Conservation (phyloP, 2,329 filamentous ascomycete genomes). For the Aureobasidium sp. region DNA sequence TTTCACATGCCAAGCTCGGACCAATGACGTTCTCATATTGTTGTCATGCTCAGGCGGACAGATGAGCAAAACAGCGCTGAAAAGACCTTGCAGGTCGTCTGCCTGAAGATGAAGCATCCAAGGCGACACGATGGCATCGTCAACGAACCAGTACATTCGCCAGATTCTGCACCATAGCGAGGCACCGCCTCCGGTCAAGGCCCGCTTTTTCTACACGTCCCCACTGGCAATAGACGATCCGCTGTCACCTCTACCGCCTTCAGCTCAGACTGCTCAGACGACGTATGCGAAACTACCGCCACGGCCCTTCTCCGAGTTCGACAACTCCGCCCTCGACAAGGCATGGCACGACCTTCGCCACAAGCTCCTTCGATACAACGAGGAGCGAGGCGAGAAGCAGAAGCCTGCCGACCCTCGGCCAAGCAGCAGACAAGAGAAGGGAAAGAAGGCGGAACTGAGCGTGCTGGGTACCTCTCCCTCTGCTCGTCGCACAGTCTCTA, state of each 20-base stretch:
- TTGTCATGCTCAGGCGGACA: constrained; percentile 9
- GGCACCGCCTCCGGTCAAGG: constrained; percentile 26
- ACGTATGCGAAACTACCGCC: constrained; percentile 22
- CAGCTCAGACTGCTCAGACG: constrained; percentile 18
- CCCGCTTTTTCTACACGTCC: constrained; percentile 31
- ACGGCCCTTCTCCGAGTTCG: constrained; percentile 30
- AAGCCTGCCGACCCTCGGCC: neutral
- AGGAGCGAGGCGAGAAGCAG: constrained; percentile 27
- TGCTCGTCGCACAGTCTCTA: neutral
- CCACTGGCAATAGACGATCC: constrained; percentile 31
- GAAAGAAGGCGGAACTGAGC: neutral
- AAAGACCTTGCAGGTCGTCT: neutral
- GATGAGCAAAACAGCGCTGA: neutral
- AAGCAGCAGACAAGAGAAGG: neutral
- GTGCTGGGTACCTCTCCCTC: neutral
- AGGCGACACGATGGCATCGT: constrained; percentile 4
- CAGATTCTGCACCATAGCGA: constrained; percentile 33
- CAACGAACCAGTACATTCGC: constrained; percentile 36
- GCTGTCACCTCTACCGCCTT: constrained; percentile 29
- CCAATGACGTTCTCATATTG: neutral
- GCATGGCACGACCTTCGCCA: constrained; percentile 28
- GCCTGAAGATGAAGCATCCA: neutral
- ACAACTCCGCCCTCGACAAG: constrained; percentile 28
- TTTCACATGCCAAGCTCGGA: constrained; percentile 3
- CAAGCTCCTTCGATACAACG: constrained; percentile 26